Evolutionary conservation across 2,329 filamentous ascomycete species (phyloP).

Genomic region (Pseudogymnoascus pannorum): DNA sequence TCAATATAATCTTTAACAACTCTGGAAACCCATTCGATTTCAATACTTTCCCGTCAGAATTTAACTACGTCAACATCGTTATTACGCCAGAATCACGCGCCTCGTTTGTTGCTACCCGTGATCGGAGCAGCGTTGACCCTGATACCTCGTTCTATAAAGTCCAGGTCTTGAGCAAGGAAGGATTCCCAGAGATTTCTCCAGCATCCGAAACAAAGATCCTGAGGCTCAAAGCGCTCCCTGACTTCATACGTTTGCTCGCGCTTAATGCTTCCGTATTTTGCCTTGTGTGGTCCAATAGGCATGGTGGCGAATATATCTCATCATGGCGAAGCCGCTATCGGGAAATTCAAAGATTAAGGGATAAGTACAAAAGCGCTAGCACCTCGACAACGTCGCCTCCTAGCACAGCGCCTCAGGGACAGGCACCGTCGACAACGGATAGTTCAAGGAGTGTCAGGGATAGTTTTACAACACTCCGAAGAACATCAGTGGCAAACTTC

Average conservation of each 20-base stretch:
- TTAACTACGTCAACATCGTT: slow-evolving; percentile 96
- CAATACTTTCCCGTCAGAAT: slow-evolving; percentile 86
- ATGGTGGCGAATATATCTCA: slow-evolving; percentile 75
- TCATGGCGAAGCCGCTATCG: slow-evolving; percentile 83
- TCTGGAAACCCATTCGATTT: slow-evolving; percentile 85
- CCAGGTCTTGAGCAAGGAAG: slow-evolving; percentile 78
- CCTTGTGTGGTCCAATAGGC: slow-evolving; percentile 74
- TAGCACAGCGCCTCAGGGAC: slow-evolving; percentile 9
- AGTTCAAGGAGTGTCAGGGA: slow-evolving; percentile 46
- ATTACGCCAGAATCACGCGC: slow-evolving; percentile 80
- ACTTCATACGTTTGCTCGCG: slow-evolving; percentile 80
- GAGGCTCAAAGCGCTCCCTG: slow-evolving; percentile 70
- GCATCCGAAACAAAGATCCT: slow-evolving; percentile 86
- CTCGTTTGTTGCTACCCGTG: slow-evolving; percentile 62
- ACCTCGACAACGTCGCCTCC: slow-evolving; percentile 20
- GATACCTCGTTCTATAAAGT: slow-evolving; percentile 69
- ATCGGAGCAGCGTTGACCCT: slow-evolving; percentile 32
- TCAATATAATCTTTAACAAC: slow-evolving; percentile 97
- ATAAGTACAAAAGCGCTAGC: slow-evolving; percentile 45
- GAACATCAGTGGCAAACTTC: slow-evolving; percentile 60
- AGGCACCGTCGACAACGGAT: slow-evolving; percentile 16
- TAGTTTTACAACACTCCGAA: slow-evolving; percentile 52
- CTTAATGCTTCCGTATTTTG: slow-evolving; percentile 93
- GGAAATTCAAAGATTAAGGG: slow-evolving; percentile 75
- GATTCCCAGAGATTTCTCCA: slow-evolving; percentile 86